Evolutionary conservation across 768 basidiomycete species (phyloP), one percentile per base, ranked within the genome.

Genomic region (Amanita muscaria): DNA sequence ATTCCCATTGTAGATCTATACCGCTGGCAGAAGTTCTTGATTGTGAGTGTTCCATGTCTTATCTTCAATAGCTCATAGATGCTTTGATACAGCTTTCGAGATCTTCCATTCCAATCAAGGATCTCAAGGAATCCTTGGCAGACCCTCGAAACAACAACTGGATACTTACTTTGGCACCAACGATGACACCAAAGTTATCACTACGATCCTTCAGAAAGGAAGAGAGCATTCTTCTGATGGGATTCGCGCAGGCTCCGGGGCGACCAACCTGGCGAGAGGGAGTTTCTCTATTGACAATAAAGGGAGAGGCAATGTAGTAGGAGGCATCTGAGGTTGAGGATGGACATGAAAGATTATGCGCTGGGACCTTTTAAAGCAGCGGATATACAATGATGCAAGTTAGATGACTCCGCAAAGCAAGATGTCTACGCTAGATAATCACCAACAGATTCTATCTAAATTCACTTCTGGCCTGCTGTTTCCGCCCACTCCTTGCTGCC

Each of bases 401-500:
- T n/a, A n/a, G n/a, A n/a, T n/a, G n/a, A n/a, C n/a, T n/a, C n/a
- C n/a, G n/a, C n/a, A n/a, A n/a, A n/a, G n/a, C n/a, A n/a, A n/a
- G n/a, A n/a, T n/a, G n/a, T n/a, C n/a, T 36, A 18, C 18, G 19
- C 7, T 29, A 5, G 16, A 9, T 18, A 25, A 24, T 18, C 40
- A 15, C 15, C 19, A 2, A n/a, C 9, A 37, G 14, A 29, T 35
- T 16, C 1, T 9, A 27, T 9, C 18, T 22, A 39, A 8, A 4
- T 14, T 32, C 50, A 58, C n/a, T 42, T 21, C 30, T 59, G 54
- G 12, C 74, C 73, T 27, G 72, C 68, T 21, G 66, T 73, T 54
- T 74, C 72, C 3, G 72, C 71, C 90, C 90, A 94, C 53, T 92
- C 86, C 53, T 73, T 83, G 58, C 88, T 91, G 12, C 91, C 89